Conservation (phyloP, 495 filamentous ascomycete genomes). For the Podospora tetraspora region DNA sequence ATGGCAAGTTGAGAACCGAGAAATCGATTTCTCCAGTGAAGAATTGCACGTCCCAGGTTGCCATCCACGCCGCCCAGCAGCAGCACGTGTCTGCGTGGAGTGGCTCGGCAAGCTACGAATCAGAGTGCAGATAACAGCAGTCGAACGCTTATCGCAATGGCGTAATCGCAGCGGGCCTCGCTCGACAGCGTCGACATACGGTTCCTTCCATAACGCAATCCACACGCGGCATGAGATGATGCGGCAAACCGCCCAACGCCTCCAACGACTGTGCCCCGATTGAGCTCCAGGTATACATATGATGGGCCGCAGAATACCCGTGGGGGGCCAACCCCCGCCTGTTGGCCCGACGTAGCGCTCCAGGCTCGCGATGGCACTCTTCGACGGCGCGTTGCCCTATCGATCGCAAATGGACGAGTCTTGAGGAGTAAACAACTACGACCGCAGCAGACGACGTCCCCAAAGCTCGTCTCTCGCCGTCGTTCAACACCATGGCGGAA, state of each 20-base stretch:
- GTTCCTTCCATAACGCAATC: not conserved
- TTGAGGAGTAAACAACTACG: not conserved
- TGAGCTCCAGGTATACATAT: not conserved
- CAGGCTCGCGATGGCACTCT: no score
- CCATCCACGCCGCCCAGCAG: no score
- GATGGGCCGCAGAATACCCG: not conserved
- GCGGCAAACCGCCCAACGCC: not conserved
- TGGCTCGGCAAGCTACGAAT: not conserved
- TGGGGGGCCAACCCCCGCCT: no score
- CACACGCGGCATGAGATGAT: not conserved
- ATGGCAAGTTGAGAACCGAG: no score
- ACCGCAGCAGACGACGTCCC: not conserved
- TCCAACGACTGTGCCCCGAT: not conserved
- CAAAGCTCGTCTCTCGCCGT: not conserved
- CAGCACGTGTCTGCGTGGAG: no score
- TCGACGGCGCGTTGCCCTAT: no score
- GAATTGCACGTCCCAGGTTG: no score
- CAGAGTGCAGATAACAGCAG: not conserved
- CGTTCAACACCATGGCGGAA: slow-evolving; percentile 1
- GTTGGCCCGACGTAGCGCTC: no score
- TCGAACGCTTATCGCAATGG: not conserved
- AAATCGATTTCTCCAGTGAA: no score
- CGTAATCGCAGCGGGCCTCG: not conserved
- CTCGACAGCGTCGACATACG: not conserved
- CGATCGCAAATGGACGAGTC: no score